Conservation (phyloP, 345 rosid species). For the Bruguiera gymnorhiza region DNA sequence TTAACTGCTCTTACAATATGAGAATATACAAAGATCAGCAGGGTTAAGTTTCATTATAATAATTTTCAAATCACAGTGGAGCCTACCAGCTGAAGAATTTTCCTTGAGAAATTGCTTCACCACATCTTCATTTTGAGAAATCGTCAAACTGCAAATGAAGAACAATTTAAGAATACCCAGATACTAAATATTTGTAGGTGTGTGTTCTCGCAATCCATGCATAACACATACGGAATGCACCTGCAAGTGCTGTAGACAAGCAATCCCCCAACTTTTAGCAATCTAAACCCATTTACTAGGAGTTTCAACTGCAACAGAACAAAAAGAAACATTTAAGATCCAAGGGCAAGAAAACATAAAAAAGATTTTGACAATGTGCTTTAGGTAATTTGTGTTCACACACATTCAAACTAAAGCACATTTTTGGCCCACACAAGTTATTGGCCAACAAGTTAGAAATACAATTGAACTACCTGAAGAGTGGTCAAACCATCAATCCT, state of each 20-base stretch:
- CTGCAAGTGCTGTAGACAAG: slow-evolving; percentile 98
- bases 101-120: slow-evolving; percentile 65
- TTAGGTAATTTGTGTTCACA: neutral
- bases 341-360: neutral
- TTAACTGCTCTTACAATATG: neutral
- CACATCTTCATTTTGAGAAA: slow-evolving; percentile 89
- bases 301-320: slow-evolving; percentile 61
- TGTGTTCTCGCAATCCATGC: neutral
- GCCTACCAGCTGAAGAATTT: slow-evolving; percentile 65
- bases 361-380: neutral
- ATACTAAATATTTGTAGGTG: neutral
- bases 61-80: neutral
- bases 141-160: slow-evolving; percentile 60
- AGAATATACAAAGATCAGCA: neutral
- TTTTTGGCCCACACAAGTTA: neutral
- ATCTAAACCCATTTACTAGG: slow-evolving; percentile 72
- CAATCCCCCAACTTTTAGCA: slow-evolving; percentile 74
- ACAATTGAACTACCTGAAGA: slow-evolving; percentile 58
- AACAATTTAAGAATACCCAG: neutral
- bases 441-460: neutral
- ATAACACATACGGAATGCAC: slow-evolving; percentile 24
- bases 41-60: neutral
- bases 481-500: slow-evolving; percentile 65
- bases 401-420: neutral
- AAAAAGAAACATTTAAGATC: neutral